Conservation (phyloP, 306 rosid species). For the Lupinus albus region DNA sequence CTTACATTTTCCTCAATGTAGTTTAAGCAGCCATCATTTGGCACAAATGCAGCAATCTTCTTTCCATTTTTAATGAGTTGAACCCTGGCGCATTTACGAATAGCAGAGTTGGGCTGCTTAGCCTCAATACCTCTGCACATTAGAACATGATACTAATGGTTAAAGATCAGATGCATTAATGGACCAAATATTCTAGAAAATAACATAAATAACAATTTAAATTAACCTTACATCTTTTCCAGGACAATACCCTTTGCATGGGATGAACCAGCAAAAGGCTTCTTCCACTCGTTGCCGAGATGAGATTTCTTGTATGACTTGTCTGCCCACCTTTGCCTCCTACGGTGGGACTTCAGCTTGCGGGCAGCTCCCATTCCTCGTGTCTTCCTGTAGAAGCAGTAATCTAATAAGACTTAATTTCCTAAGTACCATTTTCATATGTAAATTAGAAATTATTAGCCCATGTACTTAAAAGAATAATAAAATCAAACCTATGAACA, state of each 20-base stretch:
- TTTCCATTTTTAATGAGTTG: slow-evolving; percentile 79
- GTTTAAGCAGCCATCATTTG: slow-evolving; percentile 79
- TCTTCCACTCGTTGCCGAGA: slow-evolving; percentile 85
- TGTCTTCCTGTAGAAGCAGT: slow-evolving; percentile 53
- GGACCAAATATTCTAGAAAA: neutral
- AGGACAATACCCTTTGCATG: slow-evolving; percentile 86
- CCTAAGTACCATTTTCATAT: neutral
- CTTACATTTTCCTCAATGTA: slow-evolving; percentile 77
- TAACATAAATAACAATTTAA: neutral
- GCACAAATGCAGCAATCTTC: slow-evolving; percentile 86
- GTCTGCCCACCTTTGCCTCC: slow-evolving; percentile 71
- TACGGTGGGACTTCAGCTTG: slow-evolving; percentile 67
- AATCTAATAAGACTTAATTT: neutral
- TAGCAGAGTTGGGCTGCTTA: slow-evolving; percentile 88
- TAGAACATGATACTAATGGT: neutral
- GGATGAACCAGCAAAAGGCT: slow-evolving; percentile 87
- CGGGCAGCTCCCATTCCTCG: slow-evolving; percentile 81
- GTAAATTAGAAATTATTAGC: neutral
- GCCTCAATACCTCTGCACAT: slow-evolving; percentile 74
- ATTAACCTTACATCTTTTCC: slow-evolving; percentile 66
- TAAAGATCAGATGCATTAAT: neutral
- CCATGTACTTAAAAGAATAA: neutral
- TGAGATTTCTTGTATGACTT: slow-evolving; percentile 71
- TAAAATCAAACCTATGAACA: neutral
- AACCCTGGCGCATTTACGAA: slow-evolving; percentile 81